Evolutionary conservation across 257 asterid genomes (phyloP), one percentile per base, ranked within the genome.

Genomic region (Solanum ossicruentum): DNA sequence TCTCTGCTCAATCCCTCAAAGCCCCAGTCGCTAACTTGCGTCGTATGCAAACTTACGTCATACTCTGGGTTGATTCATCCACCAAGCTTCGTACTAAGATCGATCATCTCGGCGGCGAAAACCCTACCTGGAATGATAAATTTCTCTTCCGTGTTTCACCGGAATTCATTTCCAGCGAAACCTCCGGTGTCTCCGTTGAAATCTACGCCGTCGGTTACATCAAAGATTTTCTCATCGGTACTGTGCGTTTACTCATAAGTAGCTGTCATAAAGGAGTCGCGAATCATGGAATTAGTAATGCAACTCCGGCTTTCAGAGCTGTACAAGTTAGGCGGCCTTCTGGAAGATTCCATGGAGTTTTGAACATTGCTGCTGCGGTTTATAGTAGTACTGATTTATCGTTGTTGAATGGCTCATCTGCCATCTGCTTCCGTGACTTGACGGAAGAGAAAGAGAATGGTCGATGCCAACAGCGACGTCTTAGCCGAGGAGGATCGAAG

Each of bases 71-170:
- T 57, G 86, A 93, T 87, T 87, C 98, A 0, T 85, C 92, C 3
- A 72, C 84, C n/a, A 96, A 95, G 87, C 98, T 96, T 85, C 94
- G 94, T n/a, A 91, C 97, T 57, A 88, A 90, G 6, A 83, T 91
- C 43, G 99, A 97, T 85, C 89, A 91, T 2, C 77, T 90, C 66
- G 96, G 96, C 23, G 91, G 93, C 65, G 97, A 91, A 55, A 95
- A 94, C 86, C 98, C 99, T 47, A 93, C 93, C 71, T 95, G 98
- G 99, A 95, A 97, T 88, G 99, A 95, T 89, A 94, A 92, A 43
- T 96, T 96, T 83, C 95, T 95, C 73, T 96, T 96, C 88, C 91
- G 96, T 15, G 97, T 95, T 51, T 86, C 94, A 13, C 84, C 92
- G 2, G 93, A 92, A 0, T 96, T 96, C 91, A 36, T 93, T 47